Conservation (phyloP, 345 rosid species). For the Cardamine chenopodiifolia region DNA sequence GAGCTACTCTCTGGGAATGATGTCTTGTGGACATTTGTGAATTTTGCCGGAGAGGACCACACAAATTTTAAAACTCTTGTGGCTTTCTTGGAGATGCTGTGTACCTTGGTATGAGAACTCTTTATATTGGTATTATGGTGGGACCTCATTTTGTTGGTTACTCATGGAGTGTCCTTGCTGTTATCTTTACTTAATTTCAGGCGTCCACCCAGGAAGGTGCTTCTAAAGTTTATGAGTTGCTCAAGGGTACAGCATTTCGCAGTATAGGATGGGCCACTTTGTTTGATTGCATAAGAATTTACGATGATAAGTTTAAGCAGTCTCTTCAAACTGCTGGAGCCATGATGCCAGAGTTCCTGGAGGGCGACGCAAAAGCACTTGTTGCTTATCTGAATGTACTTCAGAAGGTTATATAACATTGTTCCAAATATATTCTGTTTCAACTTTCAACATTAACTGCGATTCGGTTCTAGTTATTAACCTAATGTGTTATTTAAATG, state of each 20-base stretch:
- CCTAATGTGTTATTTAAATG: conserved; percentile 5
- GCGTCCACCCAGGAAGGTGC: conserved; percentile 97
- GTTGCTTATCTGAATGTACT: conserved; percentile 95
- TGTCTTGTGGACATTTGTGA: conserved; percentile 95
- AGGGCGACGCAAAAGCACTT: conserved; percentile 95
- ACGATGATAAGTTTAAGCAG: conserved; percentile 90
- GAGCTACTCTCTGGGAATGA: conserved; percentile 92
- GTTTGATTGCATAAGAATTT: conserved; percentile 82
- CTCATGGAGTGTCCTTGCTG: conserved; percentile 22
- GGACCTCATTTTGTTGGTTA: conserved; percentile 3
- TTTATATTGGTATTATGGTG: conserved; percentile 21
- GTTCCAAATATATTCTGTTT: conserved; percentile 16
- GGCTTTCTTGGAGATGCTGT: conserved; percentile 90
- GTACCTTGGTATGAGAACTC: conserved; percentile 77
- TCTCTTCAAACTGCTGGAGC: conserved; percentile 86
- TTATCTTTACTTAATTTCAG: conserved; percentile 49
- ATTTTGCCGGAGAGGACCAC: conserved; percentile 98
- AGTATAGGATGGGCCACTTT: conserved; percentile 92
- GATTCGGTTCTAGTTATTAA: background rate
- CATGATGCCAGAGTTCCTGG: conserved; percentile 85
- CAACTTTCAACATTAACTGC: conserved; percentile 4
- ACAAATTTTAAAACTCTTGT: conserved; percentile 90
- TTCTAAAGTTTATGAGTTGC: conserved; percentile 83
- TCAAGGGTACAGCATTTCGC: conserved; percentile 83
- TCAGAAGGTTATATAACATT: conserved; percentile 66